Evolutionary conservation across 2,329 filamentous ascomycete genomes (phyloP), one percentile per base, ranked within the genome.

Genomic region (Bipolaris cookei): DNA sequence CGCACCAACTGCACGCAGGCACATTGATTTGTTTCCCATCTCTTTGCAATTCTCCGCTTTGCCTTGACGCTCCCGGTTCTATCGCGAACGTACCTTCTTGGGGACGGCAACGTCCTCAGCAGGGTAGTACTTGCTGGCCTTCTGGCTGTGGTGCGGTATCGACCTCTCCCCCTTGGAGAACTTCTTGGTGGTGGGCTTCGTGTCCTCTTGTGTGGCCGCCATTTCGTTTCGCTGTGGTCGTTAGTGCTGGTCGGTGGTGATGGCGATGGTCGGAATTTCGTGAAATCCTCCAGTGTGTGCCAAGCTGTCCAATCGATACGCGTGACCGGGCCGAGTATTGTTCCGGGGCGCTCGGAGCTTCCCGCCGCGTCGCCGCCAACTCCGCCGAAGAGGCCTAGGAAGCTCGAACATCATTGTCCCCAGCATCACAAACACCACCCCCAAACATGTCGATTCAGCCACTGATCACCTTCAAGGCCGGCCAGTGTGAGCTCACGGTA

Each of bases 41-140:
- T 49, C 25, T 44, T 37, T 54, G 42, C 30, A 48, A n/a, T 62
- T 56, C 55, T 59, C 49, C 58, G 69, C 66, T 66, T 50, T 42
- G 47, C 23, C n/a, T 46, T 46, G 39, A 39, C 35, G 51, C 54
- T 59, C 35, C 52, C 61, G 58, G 63, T 56, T 56, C 53, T 64
- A 56, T 58, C 56, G 59, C 54, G 46, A 58, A 90, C 92, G 87
- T 88, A 99, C 95, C 91, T 96, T 94, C 88, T 93, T 96, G 77
- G 88, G 87, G 83, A 90, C 84, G 80, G 86, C 80, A 79, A 94
- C 90, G 83, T 97, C 94, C 82, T 96, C 90, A 79, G 92, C 91
- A 81, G 92, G 91, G 86, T 99, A 99, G 92, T 94, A 99, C 86
- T 97, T 98, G 87, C 91, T 88, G 77, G 94, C 94, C 91, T 96